A percentile compares a stretch with the other conserved stretches of the same genome.
Evolutionary conservation across 441 rosid species (phyloP).

Genomic region (Viola pubescens): DNA sequence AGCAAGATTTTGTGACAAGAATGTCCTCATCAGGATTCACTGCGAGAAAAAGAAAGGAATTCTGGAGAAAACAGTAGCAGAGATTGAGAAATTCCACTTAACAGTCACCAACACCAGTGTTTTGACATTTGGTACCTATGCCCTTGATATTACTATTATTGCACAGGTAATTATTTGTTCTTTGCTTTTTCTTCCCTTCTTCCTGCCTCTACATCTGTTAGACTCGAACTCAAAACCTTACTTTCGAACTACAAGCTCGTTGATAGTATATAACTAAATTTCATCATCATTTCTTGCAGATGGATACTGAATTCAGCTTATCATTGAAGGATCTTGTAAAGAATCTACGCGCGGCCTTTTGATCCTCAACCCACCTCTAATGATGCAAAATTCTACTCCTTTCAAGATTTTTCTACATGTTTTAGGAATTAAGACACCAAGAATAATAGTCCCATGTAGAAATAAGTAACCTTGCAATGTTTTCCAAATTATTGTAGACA

Average conservation of each 20-base stretch:
- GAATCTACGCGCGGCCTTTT: slow-evolving; percentile 42
- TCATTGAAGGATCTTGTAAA: slow-evolving; percentile 57
- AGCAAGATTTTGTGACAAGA: slow-evolving; percentile 51
- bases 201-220: too few species aligned
- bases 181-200: not conserved
- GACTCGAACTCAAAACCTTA: not conserved
- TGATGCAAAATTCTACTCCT: not conserved
- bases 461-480: slow-evolving; percentile 4
- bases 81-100: slow-evolving; percentile 49
- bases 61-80: slow-evolving; percentile 41
- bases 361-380: not conserved
- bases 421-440: not conserved
- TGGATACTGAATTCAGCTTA: slow-evolving; percentile 44
- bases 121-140: slow-evolving; percentile 49
- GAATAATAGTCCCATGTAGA: slow-evolving; percentile 11
- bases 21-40: slow-evolving; percentile 60
- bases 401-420: not conserved
- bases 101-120: slow-evolving; percentile 43
- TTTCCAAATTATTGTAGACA: not conserved
- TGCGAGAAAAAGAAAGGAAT: slow-evolving; percentile 57
- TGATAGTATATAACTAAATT: too few species aligned
- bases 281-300: slow-evolving; percentile 33
- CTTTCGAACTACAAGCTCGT: not conserved
- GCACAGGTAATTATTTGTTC: slow-evolving; percentile 39
- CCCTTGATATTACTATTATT: slow-evolving; percentile 53